These are phyloP conservation scores for Termitomyces sp. DNA, from an alignment of 1,284 basidiomycete genomes.

Conservation along the genomic window DNA sequence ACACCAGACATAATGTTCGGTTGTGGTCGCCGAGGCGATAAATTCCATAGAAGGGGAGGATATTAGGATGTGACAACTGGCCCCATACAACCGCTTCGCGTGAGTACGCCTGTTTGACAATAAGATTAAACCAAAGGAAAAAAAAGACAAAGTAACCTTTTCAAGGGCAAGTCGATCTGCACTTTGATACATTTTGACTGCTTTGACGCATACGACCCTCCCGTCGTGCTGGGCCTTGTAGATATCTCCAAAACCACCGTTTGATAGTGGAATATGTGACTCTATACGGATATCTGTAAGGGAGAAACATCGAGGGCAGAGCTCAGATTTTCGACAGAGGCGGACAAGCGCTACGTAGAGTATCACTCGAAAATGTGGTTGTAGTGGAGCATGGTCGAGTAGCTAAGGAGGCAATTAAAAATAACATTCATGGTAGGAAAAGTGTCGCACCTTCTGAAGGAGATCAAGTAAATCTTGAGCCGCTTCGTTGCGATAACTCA, in stretches of 20 bases:
- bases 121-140: not conserved
- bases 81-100: constrained; percentile 24
- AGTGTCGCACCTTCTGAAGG: constrained; percentile 17
- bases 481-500: constrained; percentile 1
- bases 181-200: constrained; percentile 7
- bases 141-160: constrained; percentile 2
- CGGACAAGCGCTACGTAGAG: constrained; percentile 18
- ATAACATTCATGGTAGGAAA: too few species aligned
- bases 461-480: constrained; percentile 18
- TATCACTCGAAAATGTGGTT: constrained; percentile 6
- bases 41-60: constrained; percentile 24
- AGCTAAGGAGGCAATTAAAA: not conserved
- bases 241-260: constrained; percentile 13
- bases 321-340: constrained; percentile 16
- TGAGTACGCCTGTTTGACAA: constrained; percentile 14
- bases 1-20: constrained; percentile 19
- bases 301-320: constrained; percentile 21
- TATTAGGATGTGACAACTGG: constrained; percentile 21
- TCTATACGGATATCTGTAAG: constrained; percentile 14
- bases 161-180: not conserved
- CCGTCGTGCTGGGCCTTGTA: constrained; percentile 6
- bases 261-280: not conserved
- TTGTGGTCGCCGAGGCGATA: constrained; percentile 11
- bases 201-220: not conserved
- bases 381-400: constrained; percentile 1